phyloP scores from a whole-genome alignment of 2,329 filamentous ascomycete genomes.

The Chaetomium olivaceum region DNA sequence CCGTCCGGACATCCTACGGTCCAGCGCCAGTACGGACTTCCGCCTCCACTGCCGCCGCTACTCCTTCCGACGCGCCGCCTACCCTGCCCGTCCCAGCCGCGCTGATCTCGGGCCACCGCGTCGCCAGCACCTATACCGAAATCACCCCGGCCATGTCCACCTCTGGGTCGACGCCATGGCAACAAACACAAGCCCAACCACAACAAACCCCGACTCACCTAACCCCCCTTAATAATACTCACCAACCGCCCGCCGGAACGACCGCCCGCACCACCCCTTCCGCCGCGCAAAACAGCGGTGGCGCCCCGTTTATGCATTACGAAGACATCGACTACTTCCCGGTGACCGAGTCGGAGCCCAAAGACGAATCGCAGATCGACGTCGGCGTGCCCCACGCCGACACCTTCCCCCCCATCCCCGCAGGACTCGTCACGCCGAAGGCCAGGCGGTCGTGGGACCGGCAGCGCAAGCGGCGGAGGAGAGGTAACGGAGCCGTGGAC shows the following conservation, averaged over 20 bases:
- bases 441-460: slow-evolving; percentile 28
- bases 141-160: neutral
- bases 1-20: slow-evolving; percentile 25
- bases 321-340: slow-evolving; percentile 30
- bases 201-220: neutral
- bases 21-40: slow-evolving; percentile 16
- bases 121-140: neutral
- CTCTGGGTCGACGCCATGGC: neutral
- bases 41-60: neutral
- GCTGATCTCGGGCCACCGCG: neutral
- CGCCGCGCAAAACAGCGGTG: neutral
- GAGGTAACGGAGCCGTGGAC: neutral
- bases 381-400: slow-evolving; percentile 13
- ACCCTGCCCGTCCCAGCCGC: neutral
- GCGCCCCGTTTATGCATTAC: slow-evolving; percentile 33
- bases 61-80: neutral
- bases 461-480: slow-evolving; percentile 24
- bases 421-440: slow-evolving; percentile 13
- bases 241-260: neutral
- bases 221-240: neutral
- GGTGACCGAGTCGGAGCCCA: slow-evolving; percentile 15
- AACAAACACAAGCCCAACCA: neutral
- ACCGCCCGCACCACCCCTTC: neutral
- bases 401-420: slow-evolving; percentile 24
- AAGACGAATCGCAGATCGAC: slow-evolving; percentile 26